Evolutionary conservation across 2,329 filamentous ascomycete species (phyloP).

Genomic region (Ophiocordyceps camponoti-floridani): DNA sequence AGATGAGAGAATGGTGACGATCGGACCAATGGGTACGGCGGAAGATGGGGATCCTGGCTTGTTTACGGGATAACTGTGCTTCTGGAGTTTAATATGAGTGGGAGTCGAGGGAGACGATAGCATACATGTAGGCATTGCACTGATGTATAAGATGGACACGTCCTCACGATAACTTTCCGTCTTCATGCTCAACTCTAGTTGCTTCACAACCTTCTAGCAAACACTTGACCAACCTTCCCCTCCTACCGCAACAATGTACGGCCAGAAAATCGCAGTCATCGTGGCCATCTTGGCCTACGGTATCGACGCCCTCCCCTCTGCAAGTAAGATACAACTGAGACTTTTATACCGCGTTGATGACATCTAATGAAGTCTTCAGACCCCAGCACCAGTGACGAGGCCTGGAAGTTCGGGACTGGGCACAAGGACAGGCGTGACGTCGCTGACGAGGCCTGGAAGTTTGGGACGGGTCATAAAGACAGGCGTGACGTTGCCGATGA

Average conservation of each 20-base stretch:
- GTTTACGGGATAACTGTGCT: too few relatives aligned
- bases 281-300: neutral
- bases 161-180: too few relatives aligned
- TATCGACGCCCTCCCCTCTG: neutral
- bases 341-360: neutral
- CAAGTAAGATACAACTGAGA: neutral
- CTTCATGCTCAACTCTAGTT: neutral
- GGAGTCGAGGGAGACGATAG: too few relatives aligned
- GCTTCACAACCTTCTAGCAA: neutral
- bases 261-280: neutral
- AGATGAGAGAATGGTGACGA: neutral
- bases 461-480: neutral
- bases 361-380: neutral
- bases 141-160: too few relatives aligned
- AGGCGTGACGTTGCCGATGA: neutral
- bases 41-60: neutral
- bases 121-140: too few relatives aligned
- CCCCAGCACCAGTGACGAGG: neutral
- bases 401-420: neutral
- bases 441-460: neutral
- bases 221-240: neutral
- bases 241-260: neutral
- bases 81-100: too few relatives aligned
- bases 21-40: neutral
- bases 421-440: neutral